Evolutionary conservation across 345 rosid genomes (phyloP).

Genomic region (Psidium guajava): DNA sequence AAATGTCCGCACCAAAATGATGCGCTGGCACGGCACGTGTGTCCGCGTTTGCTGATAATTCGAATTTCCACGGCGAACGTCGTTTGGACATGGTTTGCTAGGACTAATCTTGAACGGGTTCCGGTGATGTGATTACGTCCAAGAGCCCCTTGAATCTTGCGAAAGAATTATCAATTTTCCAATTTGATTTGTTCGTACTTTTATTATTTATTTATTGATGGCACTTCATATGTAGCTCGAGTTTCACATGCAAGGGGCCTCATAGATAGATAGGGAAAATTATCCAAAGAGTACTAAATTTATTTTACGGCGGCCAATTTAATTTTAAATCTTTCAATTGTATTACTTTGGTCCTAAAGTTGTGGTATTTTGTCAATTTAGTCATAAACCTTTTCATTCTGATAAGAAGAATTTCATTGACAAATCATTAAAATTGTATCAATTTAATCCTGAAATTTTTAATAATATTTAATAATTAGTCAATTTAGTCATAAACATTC

Average conservation of each 20-base stretch:
- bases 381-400: too few relatives aligned
- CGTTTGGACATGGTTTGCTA: fast-evolving
- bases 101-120: neutral
- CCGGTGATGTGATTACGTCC: neutral
- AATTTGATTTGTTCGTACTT: fast-evolving
- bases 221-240: fast-evolving
- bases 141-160: fast-evolving
- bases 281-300: too few relatives aligned
- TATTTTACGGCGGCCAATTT: too few relatives aligned
- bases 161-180: neutral
- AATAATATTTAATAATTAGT: too few relatives aligned
- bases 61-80: neutral
- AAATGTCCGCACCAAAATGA: neutral
- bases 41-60: fast-evolving
- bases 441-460: too few relatives aligned
- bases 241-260: neutral
- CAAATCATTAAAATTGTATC: too few relatives aligned
- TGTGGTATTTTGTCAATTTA: too few relatives aligned
- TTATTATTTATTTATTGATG: neutral
- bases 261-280: neutral
- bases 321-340: too few relatives aligned
- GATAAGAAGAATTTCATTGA: too few relatives aligned
- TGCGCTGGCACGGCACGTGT: too few relatives aligned
- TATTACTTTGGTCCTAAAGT: too few relatives aligned
- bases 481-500: too few relatives aligned